A percentile compares a stretch with the other conserved stretches of the same genome.
phyloP scores from a whole-genome alignment of 495 filamentous ascomycete species.

The Jackrogersella multiformis region DNA sequence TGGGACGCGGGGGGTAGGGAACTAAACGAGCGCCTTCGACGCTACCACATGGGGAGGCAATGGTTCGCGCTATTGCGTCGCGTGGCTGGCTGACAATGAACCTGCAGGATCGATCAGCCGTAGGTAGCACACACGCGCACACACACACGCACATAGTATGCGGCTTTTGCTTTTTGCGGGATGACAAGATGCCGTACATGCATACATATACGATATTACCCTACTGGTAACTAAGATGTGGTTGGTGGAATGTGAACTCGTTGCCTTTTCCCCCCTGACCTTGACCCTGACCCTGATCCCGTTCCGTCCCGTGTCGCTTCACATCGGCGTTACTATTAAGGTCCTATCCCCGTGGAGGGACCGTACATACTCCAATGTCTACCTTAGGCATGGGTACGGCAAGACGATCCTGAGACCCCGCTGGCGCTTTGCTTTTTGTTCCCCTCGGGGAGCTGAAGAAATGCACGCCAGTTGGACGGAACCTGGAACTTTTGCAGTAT shows the following conservation, averaged over 20 bases:
- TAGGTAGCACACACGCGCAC: conserved; percentile 9
- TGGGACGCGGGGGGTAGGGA: conserved; percentile 22
- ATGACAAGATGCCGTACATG: conserved; percentile 1
- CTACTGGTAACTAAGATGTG: background rate
- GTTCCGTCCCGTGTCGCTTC: conserved; percentile 16
- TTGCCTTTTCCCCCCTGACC: conserved; percentile 1
- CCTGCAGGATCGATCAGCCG: conserved; percentile 33
- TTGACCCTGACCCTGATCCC: background rate
- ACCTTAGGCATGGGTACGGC: conserved; percentile 1
- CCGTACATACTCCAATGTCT: background rate
- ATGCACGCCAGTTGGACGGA: background rate
- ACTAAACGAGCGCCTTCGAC: conserved; percentile 11
- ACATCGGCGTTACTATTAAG: conserved; percentile 22
- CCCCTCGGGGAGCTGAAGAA: background rate
- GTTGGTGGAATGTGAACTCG: conserved; percentile 6
- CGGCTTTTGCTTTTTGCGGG: conserved; percentile 19
- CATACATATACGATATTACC: conserved; percentile 6
- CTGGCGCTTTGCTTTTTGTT: background rate
- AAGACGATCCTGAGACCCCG: background rate
- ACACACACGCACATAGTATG: too few species aligned
- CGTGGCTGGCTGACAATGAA: conserved; percentile 5
- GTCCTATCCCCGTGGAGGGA: conserved; percentile 2
- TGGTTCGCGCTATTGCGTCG: conserved; percentile 24
- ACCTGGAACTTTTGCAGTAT: background rate
- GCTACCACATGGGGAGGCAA: conserved; percentile 5